These are phyloP conservation scores for Prototheca stagnorum DNA, from an alignment of 163 green algal species.

Conservation along the genomic window DNA sequence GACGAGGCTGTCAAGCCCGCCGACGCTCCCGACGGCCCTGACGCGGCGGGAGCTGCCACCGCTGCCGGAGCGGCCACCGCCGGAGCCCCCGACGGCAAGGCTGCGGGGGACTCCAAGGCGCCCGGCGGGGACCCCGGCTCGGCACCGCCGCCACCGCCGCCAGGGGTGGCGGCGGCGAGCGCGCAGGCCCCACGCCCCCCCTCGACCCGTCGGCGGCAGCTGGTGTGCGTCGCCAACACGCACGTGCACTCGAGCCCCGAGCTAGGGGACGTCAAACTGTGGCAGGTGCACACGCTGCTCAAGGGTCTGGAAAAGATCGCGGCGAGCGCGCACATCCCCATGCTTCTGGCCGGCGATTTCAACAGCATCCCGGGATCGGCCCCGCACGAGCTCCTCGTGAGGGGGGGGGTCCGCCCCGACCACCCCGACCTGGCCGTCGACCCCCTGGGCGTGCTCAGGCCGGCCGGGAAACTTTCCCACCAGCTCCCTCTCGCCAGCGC, in stretches of 20 bases:
- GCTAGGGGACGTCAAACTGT: constrained; percentile 95
- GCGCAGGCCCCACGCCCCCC: no score
- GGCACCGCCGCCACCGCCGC: no score
- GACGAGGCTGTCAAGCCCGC: no score
- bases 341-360: constrained; percentile 94
- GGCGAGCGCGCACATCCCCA: constrained; percentile 79
- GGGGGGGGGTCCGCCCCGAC: constrained; percentile 41
- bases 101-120: background rate
- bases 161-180: no score
- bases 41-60: background rate
- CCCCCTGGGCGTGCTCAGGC: constrained; percentile 73
- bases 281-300: constrained; percentile 96
- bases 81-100: constrained; percentile 6
- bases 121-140: background rate
- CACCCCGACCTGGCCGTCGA: constrained; percentile 69
- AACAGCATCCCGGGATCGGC: constrained; percentile 77
- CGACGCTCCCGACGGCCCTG: background rate
- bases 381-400: constrained; percentile 70
- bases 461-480: constrained; percentile 75
- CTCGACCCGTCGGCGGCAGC: constrained; percentile 58
- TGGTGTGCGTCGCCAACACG: constrained; percentile 98
- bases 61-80: background rate
- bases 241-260: constrained; percentile 98
- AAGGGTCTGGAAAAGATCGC: constrained; percentile 99
- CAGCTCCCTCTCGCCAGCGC: constrained; percentile 69